Evolutionary conservation across 2,329 filamentous ascomycete species (phyloP).

Genomic region (Colletotrichum graminicola): DNA sequence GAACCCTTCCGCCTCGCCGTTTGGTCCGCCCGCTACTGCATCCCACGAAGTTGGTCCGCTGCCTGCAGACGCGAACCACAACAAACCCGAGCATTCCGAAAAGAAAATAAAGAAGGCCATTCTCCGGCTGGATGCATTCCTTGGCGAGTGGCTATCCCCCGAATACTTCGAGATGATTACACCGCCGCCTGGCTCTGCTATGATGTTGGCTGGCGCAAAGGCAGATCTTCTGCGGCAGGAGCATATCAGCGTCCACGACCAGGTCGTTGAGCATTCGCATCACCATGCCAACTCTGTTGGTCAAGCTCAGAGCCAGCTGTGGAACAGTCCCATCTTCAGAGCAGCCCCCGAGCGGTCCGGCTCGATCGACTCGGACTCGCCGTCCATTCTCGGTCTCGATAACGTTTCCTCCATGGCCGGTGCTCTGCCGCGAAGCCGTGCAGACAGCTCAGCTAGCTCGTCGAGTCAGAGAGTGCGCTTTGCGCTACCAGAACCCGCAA

Average conservation of each 20-base stretch:
- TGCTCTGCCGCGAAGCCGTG: constrained; percentile 50
- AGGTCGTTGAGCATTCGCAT: constrained; percentile 29
- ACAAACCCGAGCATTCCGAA: constrained; percentile 30
- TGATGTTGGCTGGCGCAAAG: constrained; percentile 92
- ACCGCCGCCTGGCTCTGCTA: constrained; percentile 84
- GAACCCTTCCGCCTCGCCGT: constrained; percentile 34
- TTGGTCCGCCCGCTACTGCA: constrained; percentile 34
- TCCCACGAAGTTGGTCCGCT: constrained; percentile 29
- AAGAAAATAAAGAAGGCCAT: constrained; percentile 65
- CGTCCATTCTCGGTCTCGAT: constrained; percentile 43
- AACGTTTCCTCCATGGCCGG: constrained; percentile 50
- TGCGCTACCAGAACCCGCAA: constrained; percentile 29
- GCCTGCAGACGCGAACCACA: constrained; percentile 36
- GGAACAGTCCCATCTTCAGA: constrained; percentile 49
- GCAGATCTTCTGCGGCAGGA: constrained; percentile 84
- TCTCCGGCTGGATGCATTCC: constrained; percentile 88
- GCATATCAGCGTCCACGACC: constrained; percentile 67
- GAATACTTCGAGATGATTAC: constrained; percentile 95
- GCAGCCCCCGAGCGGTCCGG: constrained; percentile 35
- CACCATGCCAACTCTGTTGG: constrained; percentile 41
- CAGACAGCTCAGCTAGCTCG: constrained; percentile 45
- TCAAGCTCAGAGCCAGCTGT: constrained; percentile 50
- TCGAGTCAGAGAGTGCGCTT: constrained; percentile 41
- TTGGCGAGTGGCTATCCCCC: constrained; percentile 95
- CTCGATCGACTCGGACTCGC: constrained; percentile 40